Percentiles rank a stretch among this genome's conserved stretches.
Conservation (phyloP, 768 basidiomycete genomes). For the Psilocybe sp. region DNA sequence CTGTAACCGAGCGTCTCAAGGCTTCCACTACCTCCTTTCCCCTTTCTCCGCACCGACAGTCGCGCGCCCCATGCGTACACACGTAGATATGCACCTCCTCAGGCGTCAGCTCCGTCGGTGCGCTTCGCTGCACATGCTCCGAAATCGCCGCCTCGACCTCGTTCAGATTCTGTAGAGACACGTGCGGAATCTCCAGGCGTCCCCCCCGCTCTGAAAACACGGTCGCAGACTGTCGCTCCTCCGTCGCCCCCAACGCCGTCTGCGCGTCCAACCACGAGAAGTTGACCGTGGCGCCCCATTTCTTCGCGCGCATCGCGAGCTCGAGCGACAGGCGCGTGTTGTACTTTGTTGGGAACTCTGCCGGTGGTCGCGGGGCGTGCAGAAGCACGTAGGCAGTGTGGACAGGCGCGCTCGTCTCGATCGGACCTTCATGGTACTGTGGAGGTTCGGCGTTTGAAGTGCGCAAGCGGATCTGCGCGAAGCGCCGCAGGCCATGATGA, state of each 20-base stretch:
- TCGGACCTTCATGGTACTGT: conserved; percentile 19
- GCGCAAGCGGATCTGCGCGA: too few relatives aligned
- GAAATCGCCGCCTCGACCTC: conserved; percentile 38
- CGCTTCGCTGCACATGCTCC: conserved; percentile 20
- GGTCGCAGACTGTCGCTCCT: conserved; percentile 32
- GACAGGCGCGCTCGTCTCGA: conserved; percentile 49
- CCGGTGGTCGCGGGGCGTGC: conserved; percentile 46
- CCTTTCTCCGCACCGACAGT: conserved; percentile 74
- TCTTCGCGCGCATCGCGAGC: conserved; percentile 39
- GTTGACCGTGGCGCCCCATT: conserved; percentile 61
- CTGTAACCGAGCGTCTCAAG: conserved; percentile 48
- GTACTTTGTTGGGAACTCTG: conserved; percentile 43
- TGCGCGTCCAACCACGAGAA: conserved; percentile 42
- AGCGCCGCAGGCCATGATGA: too few relatives aligned
- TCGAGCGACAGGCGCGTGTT: conserved; percentile 49
- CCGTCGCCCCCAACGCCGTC: not conserved
- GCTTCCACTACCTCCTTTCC: conserved; percentile 57
- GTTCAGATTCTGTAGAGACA: conserved; percentile 50
- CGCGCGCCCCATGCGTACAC: conserved; percentile 76
- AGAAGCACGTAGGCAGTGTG: conserved; percentile 59
- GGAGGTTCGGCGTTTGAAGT: not conserved
- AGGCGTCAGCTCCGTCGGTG: conserved; percentile 4
- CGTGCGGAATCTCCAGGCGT: conserved; percentile 44
- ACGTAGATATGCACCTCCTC: conserved; percentile 52
- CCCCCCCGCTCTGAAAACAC: conserved; percentile 50